These are phyloP conservation scores for Mrakia blollopis DNA, from an alignment of 768 basidiomycete species.

Conservation along the genomic window DNA sequence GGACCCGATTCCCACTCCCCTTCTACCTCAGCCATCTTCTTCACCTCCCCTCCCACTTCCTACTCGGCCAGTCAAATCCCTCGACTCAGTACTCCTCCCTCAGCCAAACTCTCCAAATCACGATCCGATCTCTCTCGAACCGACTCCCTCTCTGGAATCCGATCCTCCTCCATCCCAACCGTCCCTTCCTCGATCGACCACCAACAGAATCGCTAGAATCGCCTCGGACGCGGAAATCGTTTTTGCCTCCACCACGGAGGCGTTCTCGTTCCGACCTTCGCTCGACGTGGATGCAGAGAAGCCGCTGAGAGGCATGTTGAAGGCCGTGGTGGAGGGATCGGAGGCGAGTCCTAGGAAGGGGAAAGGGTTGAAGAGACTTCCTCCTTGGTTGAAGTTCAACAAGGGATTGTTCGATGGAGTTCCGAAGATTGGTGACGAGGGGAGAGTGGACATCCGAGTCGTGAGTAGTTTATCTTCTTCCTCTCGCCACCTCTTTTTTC, in stretches of 20 bases:
- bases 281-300: conserved; percentile 17
- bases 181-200: not conserved
- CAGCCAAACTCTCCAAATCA: not conserved
- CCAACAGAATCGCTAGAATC: not conserved
- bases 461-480: not conserved
- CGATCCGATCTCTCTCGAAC: not conserved
- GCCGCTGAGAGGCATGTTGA: conserved; percentile 9
- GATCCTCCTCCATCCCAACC: not conserved
- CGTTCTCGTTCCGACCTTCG: conserved; percentile 22
- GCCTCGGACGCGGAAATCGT: conserved; percentile 6
- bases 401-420: conserved; percentile 26
- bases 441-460: conserved; percentile 14
- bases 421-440: conserved; percentile 15
- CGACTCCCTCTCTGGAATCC: not conserved
- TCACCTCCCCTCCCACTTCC: conserved; percentile 15
- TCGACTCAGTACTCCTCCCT: not conserved
- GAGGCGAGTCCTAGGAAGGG: not conserved
- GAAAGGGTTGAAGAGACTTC: conserved; percentile 7
- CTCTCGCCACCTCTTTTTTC: no score
- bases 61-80: not conserved
- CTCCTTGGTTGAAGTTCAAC: conserved; percentile 19
- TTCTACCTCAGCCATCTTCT: conserved; percentile 17
- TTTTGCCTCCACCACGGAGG: conserved; percentile 7
- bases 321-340: conserved; percentile 1
- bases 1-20: not conserved